Percentiles rank a stretch among this genome's conserved stretches.
phyloP scores from a whole-genome alignment of 2,329 filamentous ascomycete species.

The Rasamsonia emersonii region DNA sequence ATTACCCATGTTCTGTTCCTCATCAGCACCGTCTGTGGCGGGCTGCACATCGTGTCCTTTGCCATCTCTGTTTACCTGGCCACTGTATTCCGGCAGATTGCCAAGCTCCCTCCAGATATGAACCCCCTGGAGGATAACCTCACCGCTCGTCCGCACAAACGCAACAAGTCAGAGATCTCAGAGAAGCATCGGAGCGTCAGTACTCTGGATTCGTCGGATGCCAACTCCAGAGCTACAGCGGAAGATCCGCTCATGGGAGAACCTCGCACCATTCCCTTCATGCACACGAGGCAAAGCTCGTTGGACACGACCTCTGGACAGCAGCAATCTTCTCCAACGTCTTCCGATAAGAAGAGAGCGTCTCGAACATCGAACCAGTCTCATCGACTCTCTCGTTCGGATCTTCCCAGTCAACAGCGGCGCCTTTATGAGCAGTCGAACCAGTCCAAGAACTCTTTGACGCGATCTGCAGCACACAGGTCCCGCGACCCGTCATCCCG shows the following conservation, averaged over 20 bases:
- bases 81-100: slow-evolving; percentile 72
- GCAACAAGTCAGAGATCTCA: slow-evolving; percentile 55
- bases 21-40: slow-evolving; percentile 53
- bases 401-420: slow-evolving; percentile 22
- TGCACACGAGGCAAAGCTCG: slow-evolving; percentile 64
- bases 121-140: slow-evolving; percentile 84
- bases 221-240: slow-evolving; percentile 26
- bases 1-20: slow-evolving; percentile 63
- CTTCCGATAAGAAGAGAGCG: slow-evolving; percentile 32
- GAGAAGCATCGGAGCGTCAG: slow-evolving; percentile 55
- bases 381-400: slow-evolving; percentile 22
- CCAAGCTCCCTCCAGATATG: slow-evolving; percentile 79
- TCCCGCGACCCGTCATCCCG: slow-evolving; percentile 20
- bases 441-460: slow-evolving; percentile 20
- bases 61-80: slow-evolving; percentile 66
- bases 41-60: slow-evolving; percentile 63
- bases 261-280: slow-evolving; percentile 59
- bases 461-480: slow-evolving; percentile 18
- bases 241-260: slow-evolving; percentile 36
- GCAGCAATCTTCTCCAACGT: slow-evolving; percentile 47
- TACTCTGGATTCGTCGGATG: slow-evolving; percentile 33
- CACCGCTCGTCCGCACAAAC: slow-evolving; percentile 66
- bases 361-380: slow-evolving; percentile 42
- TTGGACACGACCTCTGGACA: slow-evolving; percentile 48
- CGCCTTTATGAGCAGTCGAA: slow-evolving; percentile 20